Conservation (phyloP, 2,329 filamentous ascomycete species). For the Cercospora berteroae region DNA sequence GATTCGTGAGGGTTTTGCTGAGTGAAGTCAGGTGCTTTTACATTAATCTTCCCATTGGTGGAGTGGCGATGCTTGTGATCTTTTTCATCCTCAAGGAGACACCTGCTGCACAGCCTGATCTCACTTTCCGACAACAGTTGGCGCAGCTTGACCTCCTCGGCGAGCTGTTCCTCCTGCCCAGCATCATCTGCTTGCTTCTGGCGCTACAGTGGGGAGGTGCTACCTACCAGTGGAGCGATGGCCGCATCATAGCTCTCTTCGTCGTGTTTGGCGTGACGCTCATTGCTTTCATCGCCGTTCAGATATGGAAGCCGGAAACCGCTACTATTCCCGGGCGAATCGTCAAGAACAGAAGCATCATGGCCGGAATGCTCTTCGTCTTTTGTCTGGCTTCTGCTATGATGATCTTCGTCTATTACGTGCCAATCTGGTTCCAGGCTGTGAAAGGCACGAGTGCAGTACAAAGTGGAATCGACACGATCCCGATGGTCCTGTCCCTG, state of each 20-base stretch:
- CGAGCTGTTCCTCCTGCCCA: slow-evolving; percentile 40
- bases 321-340: slow-evolving; percentile 47
- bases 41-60: slow-evolving; percentile 49
- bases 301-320: slow-evolving; percentile 43
- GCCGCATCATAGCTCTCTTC: slow-evolving; percentile 46
- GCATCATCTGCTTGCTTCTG: slow-evolving; percentile 47
- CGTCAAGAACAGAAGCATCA: slow-evolving; percentile 45
- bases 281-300: slow-evolving; percentile 42
- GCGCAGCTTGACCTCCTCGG: slow-evolving; percentile 48
- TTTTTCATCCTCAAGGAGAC: slow-evolving; percentile 42
- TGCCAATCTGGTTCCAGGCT: slow-evolving; percentile 50
- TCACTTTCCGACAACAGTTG: slow-evolving; percentile 40
- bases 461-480: slow-evolving; percentile 48
- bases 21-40: slow-evolving; percentile 18
- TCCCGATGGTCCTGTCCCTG: slow-evolving; percentile 46
- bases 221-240: slow-evolving; percentile 43
- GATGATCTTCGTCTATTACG: slow-evolving; percentile 47
- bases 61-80: slow-evolving; percentile 39
- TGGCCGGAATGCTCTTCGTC: slow-evolving; percentile 41
- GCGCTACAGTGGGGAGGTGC: slow-evolving; percentile 51
- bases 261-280: slow-evolving; percentile 42
- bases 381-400: slow-evolving; percentile 44
- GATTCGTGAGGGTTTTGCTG: neutral
- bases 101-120: slow-evolving; percentile 19
- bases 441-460: slow-evolving; percentile 47